phyloP scores from a whole-genome alignment of 2,329 filamentous ascomycete genomes.

The Penicillium olsonii region DNA sequence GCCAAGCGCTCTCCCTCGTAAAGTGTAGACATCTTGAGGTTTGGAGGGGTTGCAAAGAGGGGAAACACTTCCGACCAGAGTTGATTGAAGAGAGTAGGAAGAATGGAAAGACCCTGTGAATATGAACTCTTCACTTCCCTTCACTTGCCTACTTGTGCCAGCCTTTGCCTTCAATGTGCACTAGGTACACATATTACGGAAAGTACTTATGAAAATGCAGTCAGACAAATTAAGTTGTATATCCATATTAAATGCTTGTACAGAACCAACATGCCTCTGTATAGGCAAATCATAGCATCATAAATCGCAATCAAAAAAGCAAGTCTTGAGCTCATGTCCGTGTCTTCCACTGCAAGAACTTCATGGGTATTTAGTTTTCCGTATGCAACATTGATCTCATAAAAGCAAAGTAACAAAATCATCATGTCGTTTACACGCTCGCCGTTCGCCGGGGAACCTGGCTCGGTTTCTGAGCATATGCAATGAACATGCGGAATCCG shows the following conservation, averaged over 20 bases:
- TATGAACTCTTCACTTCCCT: too few species aligned
- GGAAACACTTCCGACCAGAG: not conserved
- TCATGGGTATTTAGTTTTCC: constrained; percentile 9
- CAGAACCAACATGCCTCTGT: constrained; percentile 1
- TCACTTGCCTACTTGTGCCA: too few species aligned
- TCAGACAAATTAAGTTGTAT: constrained; percentile 4
- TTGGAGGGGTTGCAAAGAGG: not conserved
- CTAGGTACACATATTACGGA: too few species aligned
- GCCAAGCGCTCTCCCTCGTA: constrained; percentile 7
- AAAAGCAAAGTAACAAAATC: constrained; percentile 10
- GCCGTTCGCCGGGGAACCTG: constrained; percentile 46
- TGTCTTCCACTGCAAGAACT: not conserved
- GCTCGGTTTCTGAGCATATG: constrained; percentile 79
- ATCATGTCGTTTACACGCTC: constrained; percentile 37
- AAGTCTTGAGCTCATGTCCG: not conserved
- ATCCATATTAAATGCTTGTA: constrained; percentile 13
- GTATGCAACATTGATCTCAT: constrained; percentile 10
- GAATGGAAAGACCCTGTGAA: not conserved
- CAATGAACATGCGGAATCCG: constrained; percentile 86
- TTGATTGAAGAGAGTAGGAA: not conserved
- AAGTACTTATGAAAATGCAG: too few species aligned
- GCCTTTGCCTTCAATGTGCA: too few species aligned
- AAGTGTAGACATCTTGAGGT: not conserved
- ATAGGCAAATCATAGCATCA: constrained; percentile 9
- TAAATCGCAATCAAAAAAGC: constrained; percentile 9